Percentiles rank a stretch among this genome's conserved stretches.
Evolutionary conservation across 2,329 filamentous ascomycete genomes (phyloP).

Genomic region (Coniochaeta hoffmannii): DNA sequence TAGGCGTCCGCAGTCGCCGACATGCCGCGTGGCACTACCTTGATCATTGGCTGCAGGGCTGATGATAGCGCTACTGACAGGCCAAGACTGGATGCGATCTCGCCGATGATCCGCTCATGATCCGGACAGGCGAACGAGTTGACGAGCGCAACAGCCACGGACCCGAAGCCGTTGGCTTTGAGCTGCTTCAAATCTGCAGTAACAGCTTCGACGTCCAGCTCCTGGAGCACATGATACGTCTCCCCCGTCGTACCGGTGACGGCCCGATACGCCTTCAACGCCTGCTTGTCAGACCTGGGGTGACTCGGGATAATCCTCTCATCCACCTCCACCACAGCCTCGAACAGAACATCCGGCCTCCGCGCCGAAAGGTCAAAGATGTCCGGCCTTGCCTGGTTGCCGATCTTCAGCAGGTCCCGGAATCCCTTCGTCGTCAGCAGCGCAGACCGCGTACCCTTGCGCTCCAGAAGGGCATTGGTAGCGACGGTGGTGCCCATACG

Average conservation of each 20-base stretch:
- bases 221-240: not conserved
- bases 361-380: conserved; percentile 5
- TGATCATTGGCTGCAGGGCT: conserved; percentile 67
- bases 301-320: conserved; percentile 44
- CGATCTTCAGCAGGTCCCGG: conserved; percentile 7
- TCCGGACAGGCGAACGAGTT: conserved; percentile 62
- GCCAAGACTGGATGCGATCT: conserved; percentile 56
- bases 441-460: conserved; percentile 58
- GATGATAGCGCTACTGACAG: conserved; percentile 62
- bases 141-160: conserved; percentile 38
- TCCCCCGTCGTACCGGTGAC: not conserved
- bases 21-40: conserved; percentile 59
- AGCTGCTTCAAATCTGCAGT: not conserved
- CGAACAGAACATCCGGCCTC: conserved; percentile 4
- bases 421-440: conserved; percentile 61
- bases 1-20: conserved; percentile 66
- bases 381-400: conserved; percentile 3
- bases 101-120: conserved; percentile 60
- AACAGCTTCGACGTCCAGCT: conserved; percentile 3
- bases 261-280: not conserved
- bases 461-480: conserved; percentile 58
- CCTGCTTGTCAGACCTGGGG: conserved; percentile 36
- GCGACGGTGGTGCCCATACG: conserved; percentile 66
- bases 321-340: conserved; percentile 41
- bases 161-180: conserved; percentile 14